Evolutionary conservation across 2,329 filamentous ascomycete genomes (phyloP).

Genomic region (Zymoseptoria crescenta): DNA sequence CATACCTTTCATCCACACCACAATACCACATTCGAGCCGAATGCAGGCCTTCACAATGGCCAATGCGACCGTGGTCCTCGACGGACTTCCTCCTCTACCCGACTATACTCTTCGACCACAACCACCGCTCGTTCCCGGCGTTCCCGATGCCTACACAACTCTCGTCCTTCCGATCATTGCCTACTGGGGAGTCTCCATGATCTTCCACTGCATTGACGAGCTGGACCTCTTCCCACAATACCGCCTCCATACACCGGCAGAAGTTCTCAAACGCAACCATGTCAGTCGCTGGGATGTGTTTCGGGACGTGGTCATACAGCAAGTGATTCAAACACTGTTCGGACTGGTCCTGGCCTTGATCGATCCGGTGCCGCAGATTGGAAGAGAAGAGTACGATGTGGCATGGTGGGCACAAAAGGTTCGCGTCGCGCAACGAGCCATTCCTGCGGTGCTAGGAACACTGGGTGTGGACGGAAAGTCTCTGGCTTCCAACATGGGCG

Average conservation of each 20-base stretch:
- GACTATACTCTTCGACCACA: constrained; percentile 65
- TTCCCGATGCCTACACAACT: constrained; percentile 74
- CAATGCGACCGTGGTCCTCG: constrained; percentile 44
- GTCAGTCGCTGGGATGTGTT: constrained; percentile 78
- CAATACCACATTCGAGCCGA: neutral
- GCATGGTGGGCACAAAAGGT: constrained; percentile 83
- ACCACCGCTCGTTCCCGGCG: constrained; percentile 63
- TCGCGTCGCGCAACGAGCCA: constrained; percentile 66
- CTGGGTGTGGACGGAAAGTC: constrained; percentile 69
- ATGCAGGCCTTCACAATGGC: constrained; percentile 18
- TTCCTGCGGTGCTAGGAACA: constrained; percentile 63
- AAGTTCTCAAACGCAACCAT: constrained; percentile 80
- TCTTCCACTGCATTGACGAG: constrained; percentile 82
- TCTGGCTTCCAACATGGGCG: constrained; percentile 66
- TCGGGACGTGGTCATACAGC: constrained; percentile 85
- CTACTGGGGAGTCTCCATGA: constrained; percentile 79
- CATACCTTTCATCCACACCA: neutral
- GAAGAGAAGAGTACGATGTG: constrained; percentile 77
- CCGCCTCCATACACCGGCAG: constrained; percentile 87
- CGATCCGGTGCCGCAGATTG: constrained; percentile 65
- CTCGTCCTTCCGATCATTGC: constrained; percentile 69
- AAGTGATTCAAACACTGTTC: constrained; percentile 75
- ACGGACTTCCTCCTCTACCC: constrained; percentile 71
- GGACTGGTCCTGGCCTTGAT: constrained; percentile 60
- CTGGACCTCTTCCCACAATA: constrained; percentile 84